These are phyloP conservation scores for Urochloa ruziziensis DNA, from an alignment of 176 grass and related monocot species.

Conservation along the genomic window DNA sequence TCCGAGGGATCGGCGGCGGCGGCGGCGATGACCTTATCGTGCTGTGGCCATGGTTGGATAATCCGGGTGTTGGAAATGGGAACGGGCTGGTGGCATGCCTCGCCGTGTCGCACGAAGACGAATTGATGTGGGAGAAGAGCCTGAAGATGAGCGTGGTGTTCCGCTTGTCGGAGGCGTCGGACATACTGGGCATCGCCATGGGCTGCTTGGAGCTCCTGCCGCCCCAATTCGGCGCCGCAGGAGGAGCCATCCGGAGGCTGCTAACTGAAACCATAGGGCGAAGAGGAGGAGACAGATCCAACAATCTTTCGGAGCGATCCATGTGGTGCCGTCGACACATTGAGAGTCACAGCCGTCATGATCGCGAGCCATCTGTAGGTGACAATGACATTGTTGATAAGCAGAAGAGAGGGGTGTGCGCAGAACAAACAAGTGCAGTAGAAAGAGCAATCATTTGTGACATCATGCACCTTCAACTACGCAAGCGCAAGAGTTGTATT, in stretches of 20 bases:
- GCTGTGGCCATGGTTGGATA: background rate
- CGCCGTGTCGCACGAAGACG: background rate
- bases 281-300: background rate
- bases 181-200: background rate
- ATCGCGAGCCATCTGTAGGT: background rate
- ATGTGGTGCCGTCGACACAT: background rate
- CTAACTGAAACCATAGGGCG: background rate
- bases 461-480: too few species aligned
- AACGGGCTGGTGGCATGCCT: background rate
- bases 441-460: too few species aligned
- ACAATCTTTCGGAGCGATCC: background rate
- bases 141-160: background rate
- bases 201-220: constrained; percentile 13
- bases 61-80: too few species aligned
- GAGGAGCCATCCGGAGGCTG: background rate
- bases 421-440: too few species aligned
- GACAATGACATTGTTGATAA: too few species aligned
- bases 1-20: background rate
- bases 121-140: background rate
- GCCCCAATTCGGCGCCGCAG: background rate
- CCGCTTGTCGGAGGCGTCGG: background rate
- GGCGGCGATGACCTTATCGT: background rate
- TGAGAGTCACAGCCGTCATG: background rate
- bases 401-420: background rate
- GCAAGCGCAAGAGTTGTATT: too few species aligned